phyloP scores from a whole-genome alignment of 768 basidiomycete genomes.

The Amanita phalloides region DNA sequence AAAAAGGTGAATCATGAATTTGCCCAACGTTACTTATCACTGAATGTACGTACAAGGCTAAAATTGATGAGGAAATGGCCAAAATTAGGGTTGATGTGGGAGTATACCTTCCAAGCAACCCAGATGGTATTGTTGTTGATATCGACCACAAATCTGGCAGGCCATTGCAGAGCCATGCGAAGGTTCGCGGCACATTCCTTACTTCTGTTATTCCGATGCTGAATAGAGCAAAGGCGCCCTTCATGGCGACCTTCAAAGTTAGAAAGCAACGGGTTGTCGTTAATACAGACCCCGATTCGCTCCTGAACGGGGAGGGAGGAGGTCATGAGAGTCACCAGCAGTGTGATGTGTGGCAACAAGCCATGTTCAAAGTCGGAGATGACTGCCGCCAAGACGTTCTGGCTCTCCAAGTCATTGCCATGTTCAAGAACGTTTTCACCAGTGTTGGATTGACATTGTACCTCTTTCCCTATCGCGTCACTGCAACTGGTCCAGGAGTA shows the following conservation, averaged over 20 bases:
- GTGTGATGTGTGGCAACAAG: slow-evolving; percentile 93
- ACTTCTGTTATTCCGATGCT: neutral
- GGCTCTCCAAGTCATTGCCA: slow-evolving; percentile 93
- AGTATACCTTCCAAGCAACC: slow-evolving; percentile 95
- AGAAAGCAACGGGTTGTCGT: slow-evolving; percentile 71
- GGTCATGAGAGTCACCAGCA: slow-evolving; percentile 46
- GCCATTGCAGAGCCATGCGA: slow-evolving; percentile 95
- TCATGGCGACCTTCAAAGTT: slow-evolving; percentile 99
- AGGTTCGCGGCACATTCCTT: slow-evolving; percentile 37
- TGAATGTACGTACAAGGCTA: slow-evolving; percentile 46
- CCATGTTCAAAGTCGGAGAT: slow-evolving; percentile 99
- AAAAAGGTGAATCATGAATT: slow-evolving; percentile 60
- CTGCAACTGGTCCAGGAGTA: slow-evolving; percentile 93
- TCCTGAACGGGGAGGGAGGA: slow-evolving; percentile 52
- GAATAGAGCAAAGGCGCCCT: slow-evolving; percentile 65
- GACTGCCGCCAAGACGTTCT: slow-evolving; percentile 99
- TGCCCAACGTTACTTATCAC: neutral
- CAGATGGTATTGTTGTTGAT: slow-evolving; percentile 94
- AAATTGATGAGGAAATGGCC: slow-evolving; percentile 99
- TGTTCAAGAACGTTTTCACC: slow-evolving; percentile 98
- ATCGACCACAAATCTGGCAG: slow-evolving; percentile 95
- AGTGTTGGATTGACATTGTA: slow-evolving; percentile 83
- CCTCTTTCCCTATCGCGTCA: slow-evolving; percentile 92
- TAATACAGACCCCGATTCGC: slow-evolving; percentile 60
- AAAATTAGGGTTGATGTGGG: slow-evolving; percentile 91